Conservation (phyloP, 2,329 filamentous ascomycete species). For the Fusarium phyllophilum region DNA sequence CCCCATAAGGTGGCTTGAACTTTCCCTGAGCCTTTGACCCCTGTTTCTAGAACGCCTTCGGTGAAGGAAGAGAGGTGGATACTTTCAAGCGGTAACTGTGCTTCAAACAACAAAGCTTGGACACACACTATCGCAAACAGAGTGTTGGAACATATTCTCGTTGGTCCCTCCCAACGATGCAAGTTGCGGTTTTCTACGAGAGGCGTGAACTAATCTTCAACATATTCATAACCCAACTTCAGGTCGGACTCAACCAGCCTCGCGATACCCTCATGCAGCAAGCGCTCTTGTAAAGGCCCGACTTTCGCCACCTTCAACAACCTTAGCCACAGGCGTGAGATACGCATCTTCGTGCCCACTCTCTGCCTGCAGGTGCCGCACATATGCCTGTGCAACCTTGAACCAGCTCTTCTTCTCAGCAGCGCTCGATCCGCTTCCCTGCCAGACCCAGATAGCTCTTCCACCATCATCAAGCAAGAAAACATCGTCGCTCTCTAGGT, state of each 20-base stretch:
- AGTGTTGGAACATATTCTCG: not conserved
- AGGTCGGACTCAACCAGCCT: not conserved
- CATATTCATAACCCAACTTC: not conserved
- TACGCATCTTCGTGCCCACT: slow-evolving; percentile 50
- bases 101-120: not conserved
- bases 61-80: not conserved
- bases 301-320: slow-evolving; percentile 66
- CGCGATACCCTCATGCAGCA: slow-evolving; percentile 29
- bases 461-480: slow-evolving; percentile 71
- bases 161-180: not conserved
- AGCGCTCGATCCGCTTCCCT: slow-evolving; percentile 67
- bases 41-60: not conserved
- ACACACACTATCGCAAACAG: not conserved
- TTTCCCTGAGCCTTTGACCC: not conserved
- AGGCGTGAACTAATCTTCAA: not conserved
- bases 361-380: slow-evolving; percentile 53
- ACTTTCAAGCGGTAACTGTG: not conserved
- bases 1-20: not conserved
- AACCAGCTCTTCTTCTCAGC: slow-evolving; percentile 70
- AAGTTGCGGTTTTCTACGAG: not conserved
- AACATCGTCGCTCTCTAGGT: slow-evolving; percentile 69
- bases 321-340: slow-evolving; percentile 65
- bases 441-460: slow-evolving; percentile 72
- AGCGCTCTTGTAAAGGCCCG: slow-evolving; percentile 62
- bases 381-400: slow-evolving; percentile 66